These are phyloP conservation scores for Scheffersomyces coipomensis DNA, from an alignment of 805 yeast species.

Conservation along the genomic window DNA sequence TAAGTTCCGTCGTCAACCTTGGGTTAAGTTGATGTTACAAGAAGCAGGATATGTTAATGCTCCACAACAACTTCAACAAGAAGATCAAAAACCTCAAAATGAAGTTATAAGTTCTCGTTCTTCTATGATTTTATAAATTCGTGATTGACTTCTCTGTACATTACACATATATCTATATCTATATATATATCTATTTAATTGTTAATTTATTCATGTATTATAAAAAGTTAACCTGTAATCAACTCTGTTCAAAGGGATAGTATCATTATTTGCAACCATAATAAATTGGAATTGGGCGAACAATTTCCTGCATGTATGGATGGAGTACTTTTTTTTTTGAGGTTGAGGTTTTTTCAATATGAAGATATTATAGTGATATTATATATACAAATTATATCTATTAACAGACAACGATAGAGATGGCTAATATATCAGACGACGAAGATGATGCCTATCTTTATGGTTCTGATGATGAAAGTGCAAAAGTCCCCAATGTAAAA, in stretches of 20 bases:
- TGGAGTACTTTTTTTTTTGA: no score
- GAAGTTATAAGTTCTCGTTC: not conserved
- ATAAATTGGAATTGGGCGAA: no score
- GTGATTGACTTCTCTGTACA: no score
- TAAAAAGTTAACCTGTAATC: no score
- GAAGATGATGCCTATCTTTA: constrained; percentile 72
- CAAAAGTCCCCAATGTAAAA: constrained; percentile 12
- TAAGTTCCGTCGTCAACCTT: constrained; percentile 55
- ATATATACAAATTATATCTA: not conserved
- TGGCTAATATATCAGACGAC: constrained; percentile 30
- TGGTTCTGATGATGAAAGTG: constrained; percentile 49
- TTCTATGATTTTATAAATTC: not conserved
- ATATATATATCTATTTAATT: no score
- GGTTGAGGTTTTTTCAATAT: no score
- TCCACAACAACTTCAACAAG: not conserved
- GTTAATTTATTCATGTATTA: no score
- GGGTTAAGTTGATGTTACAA: constrained; percentile 52
- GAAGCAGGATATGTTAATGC: constrained; percentile 4
- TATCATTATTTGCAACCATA: no score
- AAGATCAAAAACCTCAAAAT: not conserved
- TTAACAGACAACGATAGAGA: not conserved
- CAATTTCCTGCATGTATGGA: no score
- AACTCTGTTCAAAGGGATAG: no score
- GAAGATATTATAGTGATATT: no score
- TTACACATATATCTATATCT: not conserved